Percentiles rank a stretch among this genome's conserved stretches.
phyloP scores from a whole-genome alignment of 331 rosid genomes.

The Prunus yedoensis region DNA sequence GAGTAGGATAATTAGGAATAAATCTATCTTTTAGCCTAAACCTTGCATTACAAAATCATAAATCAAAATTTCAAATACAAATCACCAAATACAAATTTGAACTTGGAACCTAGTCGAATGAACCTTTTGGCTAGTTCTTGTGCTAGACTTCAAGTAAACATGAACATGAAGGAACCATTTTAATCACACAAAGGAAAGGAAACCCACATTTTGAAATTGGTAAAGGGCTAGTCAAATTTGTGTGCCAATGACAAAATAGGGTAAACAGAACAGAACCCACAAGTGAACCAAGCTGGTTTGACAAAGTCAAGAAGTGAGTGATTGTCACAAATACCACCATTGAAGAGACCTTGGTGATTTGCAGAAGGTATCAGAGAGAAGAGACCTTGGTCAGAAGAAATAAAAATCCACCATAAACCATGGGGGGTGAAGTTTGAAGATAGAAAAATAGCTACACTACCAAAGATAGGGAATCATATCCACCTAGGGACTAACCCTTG shows the following conservation, averaged over 20 bases:
- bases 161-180: too few species aligned
- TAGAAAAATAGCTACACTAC: not conserved
- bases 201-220: not conserved
- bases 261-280: not conserved
- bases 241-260: too few species aligned
- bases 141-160: too few species aligned
- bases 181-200: too few species aligned
- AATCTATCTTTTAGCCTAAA: too few species aligned
- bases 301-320: not conserved
- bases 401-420: not conserved
- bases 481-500: conserved; percentile 30
- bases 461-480: conserved; percentile 35
- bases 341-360: not conserved
- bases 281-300: not conserved
- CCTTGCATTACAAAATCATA: too few species aligned
- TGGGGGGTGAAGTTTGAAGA: not conserved
- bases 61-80: too few species aligned
- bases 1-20: too few species aligned
- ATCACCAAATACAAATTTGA: too few species aligned
- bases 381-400: not conserved
- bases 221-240: not conserved
- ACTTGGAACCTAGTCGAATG: too few species aligned
- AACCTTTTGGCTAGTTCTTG: too few species aligned
- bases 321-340: not conserved
- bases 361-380: not conserved